phyloP scores from a whole-genome alignment of 805 yeast species.

The Schizosaccharomyces lindneri region DNA sequence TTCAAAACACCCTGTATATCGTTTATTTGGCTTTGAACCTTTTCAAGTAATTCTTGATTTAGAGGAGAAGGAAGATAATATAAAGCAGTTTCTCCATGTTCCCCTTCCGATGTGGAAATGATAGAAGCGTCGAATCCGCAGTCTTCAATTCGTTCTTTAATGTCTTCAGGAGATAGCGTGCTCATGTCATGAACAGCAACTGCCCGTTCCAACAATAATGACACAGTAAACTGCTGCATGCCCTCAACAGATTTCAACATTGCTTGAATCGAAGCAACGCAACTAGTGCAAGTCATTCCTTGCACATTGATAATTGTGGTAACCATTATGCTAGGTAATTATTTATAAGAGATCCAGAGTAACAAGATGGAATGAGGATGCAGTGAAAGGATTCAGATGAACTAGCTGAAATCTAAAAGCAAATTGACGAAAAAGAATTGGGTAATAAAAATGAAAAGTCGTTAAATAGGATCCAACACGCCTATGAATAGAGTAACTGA shows the following conservation, averaged over 20 bases:
- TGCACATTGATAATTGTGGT: slow-evolving; percentile 13
- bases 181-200: slow-evolving; percentile 22
- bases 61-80: background rate
- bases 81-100: slow-evolving; percentile 4
- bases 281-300: slow-evolving; percentile 89
- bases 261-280: slow-evolving; percentile 40
- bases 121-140: slow-evolving; percentile 42
- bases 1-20: background rate
- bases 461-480: no score
- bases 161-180: slow-evolving; percentile 14
- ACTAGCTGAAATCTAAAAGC: no score
- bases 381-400: no score
- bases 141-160: slow-evolving; percentile 36
- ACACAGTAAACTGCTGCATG: slow-evolving; percentile 32
- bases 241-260: slow-evolving; percentile 27
- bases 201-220: slow-evolving; percentile 57
- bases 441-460: no score
- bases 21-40: background rate
- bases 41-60: background rate
- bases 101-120: slow-evolving; percentile 6
- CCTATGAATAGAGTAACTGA: no score
- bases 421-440: no score
- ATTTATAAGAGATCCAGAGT: no score
- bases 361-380: no score
- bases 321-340: background rate